Conservation (phyloP, 192 early-diverging fungal species). For the Backusella mclennaniae region DNA sequence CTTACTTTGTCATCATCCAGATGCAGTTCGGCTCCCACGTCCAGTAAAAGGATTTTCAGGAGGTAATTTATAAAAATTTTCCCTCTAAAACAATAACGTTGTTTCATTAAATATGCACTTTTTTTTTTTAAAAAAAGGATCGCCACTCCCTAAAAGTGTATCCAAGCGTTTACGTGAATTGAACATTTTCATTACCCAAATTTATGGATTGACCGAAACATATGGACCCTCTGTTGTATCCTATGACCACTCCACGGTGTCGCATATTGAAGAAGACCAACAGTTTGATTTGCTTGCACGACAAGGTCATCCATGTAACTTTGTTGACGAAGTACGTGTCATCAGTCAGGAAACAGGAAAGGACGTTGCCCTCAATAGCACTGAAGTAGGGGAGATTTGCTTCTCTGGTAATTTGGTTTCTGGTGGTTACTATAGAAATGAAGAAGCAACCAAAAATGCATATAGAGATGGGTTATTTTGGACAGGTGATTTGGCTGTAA, state of each 20-base stretch:
- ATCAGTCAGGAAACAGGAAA: slow-evolving; percentile 39
- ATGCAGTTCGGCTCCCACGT: slow-evolving; percentile 28
- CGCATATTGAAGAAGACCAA: slow-evolving; percentile 28
- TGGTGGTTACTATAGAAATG: slow-evolving; percentile 51
- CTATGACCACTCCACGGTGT: slow-evolving; percentile 35
- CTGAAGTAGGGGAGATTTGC: slow-evolving; percentile 54
- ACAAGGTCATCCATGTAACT: slow-evolving; percentile 47
- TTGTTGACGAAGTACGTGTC: slow-evolving; percentile 52
- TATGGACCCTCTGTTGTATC: slow-evolving; percentile 49
- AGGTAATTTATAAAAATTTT: neutral
- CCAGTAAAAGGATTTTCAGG: slow-evolving; percentile 15
- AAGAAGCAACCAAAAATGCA: slow-evolving; percentile 51
- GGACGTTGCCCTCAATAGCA: slow-evolving; percentile 50
- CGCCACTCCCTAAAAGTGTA: slow-evolving; percentile 49
- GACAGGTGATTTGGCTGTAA: slow-evolving; percentile 60
- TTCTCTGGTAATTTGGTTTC: slow-evolving; percentile 56
- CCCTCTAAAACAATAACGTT: neutral
- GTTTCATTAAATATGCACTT: neutral
- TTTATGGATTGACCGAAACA: slow-evolving; percentile 64
- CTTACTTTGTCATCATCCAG: slow-evolving; percentile 46
- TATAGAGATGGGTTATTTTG: slow-evolving; percentile 56
- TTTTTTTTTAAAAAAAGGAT: slow-evolving; percentile 33
- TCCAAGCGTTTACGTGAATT: slow-evolving; percentile 45
- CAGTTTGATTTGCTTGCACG: slow-evolving; percentile 43
- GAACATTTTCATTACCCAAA: slow-evolving; percentile 52